These are phyloP conservation scores for Colletotrichum neosansevieriae DNA, from an alignment of 2,329 filamentous ascomycete genomes.

Conservation along the genomic window DNA sequence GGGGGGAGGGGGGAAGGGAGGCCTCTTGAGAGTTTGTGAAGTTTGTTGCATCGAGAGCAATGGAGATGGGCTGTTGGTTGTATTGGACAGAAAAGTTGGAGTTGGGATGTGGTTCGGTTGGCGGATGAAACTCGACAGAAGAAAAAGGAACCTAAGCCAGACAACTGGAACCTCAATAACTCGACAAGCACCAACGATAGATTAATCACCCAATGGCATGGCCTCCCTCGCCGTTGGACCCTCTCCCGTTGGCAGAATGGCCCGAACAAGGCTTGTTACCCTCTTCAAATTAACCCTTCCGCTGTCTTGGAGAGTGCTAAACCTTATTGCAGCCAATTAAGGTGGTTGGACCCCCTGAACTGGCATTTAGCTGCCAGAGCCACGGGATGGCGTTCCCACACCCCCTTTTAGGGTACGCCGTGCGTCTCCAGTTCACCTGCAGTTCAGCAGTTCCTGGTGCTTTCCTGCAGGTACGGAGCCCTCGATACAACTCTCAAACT, in stretches of 20 bases:
- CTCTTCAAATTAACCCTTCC: constrained; percentile 28
- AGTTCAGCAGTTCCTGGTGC: too few species aligned
- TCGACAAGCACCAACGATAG: neutral
- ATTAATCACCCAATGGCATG: constrained; percentile 21
- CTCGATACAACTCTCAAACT: neutral
- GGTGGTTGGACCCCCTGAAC: constrained; percentile 29
- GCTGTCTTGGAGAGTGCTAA: constrained; percentile 34
- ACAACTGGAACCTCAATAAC: neutral
- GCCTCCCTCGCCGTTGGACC: neutral
- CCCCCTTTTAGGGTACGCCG: neutral
- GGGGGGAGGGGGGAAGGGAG: neutral
- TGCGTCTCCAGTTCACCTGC: too few species aligned
- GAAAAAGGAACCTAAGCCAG: neutral
- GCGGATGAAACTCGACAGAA: neutral
- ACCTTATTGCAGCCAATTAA: constrained; percentile 37
- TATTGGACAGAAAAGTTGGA: too few species aligned
- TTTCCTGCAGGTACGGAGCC: constrained; percentile 1
- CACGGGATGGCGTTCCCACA: constrained; percentile 29
- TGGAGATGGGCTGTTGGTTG: too few species aligned
- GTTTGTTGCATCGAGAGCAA: too few species aligned
- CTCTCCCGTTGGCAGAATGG: constrained; percentile 6
- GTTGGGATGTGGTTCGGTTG: neutral
- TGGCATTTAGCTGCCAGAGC: constrained; percentile 37
- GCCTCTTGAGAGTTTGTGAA: too few species aligned
- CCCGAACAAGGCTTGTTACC: constrained; percentile 24